Base-by-base conservation (phyloP, 2,329 filamentous ascomycete genomes). In the Diaporthe aspalathi region DNA sequence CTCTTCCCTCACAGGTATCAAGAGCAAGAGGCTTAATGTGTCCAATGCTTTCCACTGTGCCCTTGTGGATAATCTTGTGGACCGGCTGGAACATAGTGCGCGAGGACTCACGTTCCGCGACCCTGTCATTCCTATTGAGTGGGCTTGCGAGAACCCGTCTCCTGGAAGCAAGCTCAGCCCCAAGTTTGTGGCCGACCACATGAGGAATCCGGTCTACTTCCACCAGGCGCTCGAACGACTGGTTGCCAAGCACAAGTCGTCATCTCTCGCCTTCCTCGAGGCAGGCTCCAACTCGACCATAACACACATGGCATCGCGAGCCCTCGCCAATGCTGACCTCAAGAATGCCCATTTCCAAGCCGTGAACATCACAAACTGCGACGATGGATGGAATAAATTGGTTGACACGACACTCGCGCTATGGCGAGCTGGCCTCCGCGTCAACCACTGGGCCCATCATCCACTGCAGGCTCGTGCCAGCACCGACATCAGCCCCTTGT, bases 1-100 rank as follows among this genome's bases (percentile, higher is more conserved):
- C 5, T 24, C 4, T 45, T 17, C 24, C 16, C 17, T 7, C 12
- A 35, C 35, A 73, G 17, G 32, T 1, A 72, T 81, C 45, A 80
- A 76, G 62, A 68, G 17, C 29, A 86, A 84, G 74, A 74, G 75
- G 5, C 80, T 88, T 0, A 78, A 82, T 16, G 83, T 85, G 1
- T 83, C 84, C 0, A 81, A 87, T 69, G 85, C 83, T 0, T 87
- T 86, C 74, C 86, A 87, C 73, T 87, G 81, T 0, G 60, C 68
- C 0, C 76, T 87, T 0, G 81, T 83, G 0, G 83, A 86, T 0
- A 62, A 71, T 0, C 62, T 86, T 0, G 63, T 80, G 9, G 20
- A 56, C 0, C 47, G 71, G 83, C 70, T 84, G 81, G 82, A 68
- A 83, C 7, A 73, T 1, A 38, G 81, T 3, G 81, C 74, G 0